These are phyloP conservation scores for Carex arenaria DNA, from an alignment of 202 grass and related monocot genomes.

Conservation along the genomic window DNA sequence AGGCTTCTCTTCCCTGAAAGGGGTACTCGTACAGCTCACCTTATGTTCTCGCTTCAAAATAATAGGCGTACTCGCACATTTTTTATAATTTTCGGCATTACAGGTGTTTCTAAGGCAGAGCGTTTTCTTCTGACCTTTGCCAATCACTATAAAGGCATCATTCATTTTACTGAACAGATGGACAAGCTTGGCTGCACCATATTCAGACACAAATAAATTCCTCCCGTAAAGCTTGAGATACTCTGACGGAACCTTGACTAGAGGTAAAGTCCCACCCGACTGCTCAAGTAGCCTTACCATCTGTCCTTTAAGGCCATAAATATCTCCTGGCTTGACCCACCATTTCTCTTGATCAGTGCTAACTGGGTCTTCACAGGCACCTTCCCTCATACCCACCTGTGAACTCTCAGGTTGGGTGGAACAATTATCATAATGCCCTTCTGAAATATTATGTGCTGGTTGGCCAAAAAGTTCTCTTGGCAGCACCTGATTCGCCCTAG, in stretches of 20 bases:
- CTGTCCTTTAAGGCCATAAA: constrained; percentile 91
- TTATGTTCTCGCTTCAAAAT: constrained; percentile 67
- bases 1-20: constrained; percentile 10
- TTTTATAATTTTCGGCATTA: constrained; percentile 50
- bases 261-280: constrained; percentile 71
- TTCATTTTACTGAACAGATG: constrained; percentile 74
- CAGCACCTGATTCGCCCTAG: not conserved
- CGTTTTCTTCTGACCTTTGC: constrained; percentile 72
- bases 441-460: constrained; percentile 26
- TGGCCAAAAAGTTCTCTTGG: constrained; percentile 32
- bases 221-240: constrained; percentile 87
- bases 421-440: constrained; percentile 44
- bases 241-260: constrained; percentile 79
- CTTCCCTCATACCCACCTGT: constrained; percentile 35
- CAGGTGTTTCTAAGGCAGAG: constrained; percentile 63
- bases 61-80: constrained; percentile 43
- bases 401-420: constrained; percentile 42
- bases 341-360: constrained; percentile 52
- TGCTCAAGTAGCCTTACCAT: constrained; percentile 67
- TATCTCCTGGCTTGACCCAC: constrained; percentile 90
- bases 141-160: constrained; percentile 68
- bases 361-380: constrained; percentile 34
- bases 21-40: not conserved
- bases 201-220: constrained; percentile 76
- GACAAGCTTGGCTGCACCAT: constrained; percentile 70